Base-by-base conservation (phyloP, 2,329 filamentous ascomycete genomes). In the Pezicula neosporulosa region DNA sequence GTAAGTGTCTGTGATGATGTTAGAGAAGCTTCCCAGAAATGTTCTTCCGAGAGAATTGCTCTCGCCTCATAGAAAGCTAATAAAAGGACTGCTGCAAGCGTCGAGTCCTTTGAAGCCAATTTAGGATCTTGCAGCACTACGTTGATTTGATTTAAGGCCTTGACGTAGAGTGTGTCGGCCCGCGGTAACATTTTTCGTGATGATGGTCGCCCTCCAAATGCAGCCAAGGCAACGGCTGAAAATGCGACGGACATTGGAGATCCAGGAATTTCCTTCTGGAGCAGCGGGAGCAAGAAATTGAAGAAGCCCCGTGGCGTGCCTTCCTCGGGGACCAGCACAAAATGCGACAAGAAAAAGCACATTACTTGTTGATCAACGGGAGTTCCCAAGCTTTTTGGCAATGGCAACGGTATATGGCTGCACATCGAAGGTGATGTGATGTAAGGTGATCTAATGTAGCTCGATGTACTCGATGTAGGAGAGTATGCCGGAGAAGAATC, bases 351-450 rank as follows among this genome's bases (percentile, higher is more conserved):
- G 58, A 85, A 85, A 59, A 82, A 77, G 56, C 79, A 82, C 9
- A 73, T 70, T 1, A 81, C 81, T 56, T 77, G 74, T 52, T 81
- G 73, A 19, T 81, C 76, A 2, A 79, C 58, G 4, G 80, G 72
- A 8, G 79, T 60, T 48, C 70, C 69, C 21, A 80, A 66, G 19
- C 64, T 62, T 3, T 69, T 64, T 3, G 68, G 56, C 12, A 49
- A 76, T 62, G 18, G 51, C 42, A 42, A 19, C 45, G 15, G 41
- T 35, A 46, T 56, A 28, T 44, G 44, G 10, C 5, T 43, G 16
- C 43, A 15, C 82, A 60, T 86, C 83, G 52, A 83, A 80, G 58
- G 87, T 85, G 48, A 87, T 77, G 19, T 87, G 69, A 58, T 87
- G 83, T 58, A 86, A 85, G 35, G 82, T 81, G 2, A 81, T 80